Evolutionary conservation across 768 basidiomycete species (phyloP).

Genomic region (Trametes cinnabarina): DNA sequence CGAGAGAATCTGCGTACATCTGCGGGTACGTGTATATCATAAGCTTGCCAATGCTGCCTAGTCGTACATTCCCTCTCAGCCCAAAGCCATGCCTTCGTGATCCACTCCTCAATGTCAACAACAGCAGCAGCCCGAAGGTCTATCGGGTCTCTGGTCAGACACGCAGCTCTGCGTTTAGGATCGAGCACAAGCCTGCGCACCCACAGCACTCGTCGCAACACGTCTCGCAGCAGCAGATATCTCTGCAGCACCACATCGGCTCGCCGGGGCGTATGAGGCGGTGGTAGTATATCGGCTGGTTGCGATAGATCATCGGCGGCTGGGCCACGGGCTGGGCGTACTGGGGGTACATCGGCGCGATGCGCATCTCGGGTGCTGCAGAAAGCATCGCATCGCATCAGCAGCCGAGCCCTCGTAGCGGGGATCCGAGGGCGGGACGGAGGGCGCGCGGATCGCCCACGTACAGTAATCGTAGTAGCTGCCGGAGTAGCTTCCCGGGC

Average conservation of each 20-base stretch:
- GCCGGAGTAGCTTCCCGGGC: conserved; percentile 17
- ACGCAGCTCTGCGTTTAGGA: not conserved
- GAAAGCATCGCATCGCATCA: not conserved
- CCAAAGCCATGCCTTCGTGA: no score
- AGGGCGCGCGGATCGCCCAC: not conserved
- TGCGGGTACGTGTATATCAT: no score
- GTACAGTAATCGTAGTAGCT: conserved; percentile 26
- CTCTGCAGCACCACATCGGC: conserved; percentile 16
- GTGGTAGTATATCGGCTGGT: conserved; percentile 17
- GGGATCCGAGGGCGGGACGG: not conserved
- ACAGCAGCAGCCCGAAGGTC: conserved; percentile 9
- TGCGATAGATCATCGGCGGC: conserved; percentile 27
- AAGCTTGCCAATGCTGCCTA: no score
- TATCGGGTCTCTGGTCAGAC: not conserved
- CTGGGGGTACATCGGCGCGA: conserved; percentile 22
- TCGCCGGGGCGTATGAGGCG: conserved; percentile 12
- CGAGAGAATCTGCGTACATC: no score
- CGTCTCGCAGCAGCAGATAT: conserved; percentile 23
- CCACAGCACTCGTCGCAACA: conserved; percentile 23
- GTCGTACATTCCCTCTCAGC: no score
- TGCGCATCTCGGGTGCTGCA: conserved; percentile 30
- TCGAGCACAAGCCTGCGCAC: not conserved
- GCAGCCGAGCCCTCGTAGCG: not conserved
- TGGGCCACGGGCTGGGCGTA: conserved; percentile 25
- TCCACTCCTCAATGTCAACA: no score